Evolutionary conservation across 2,329 filamentous ascomycete species (phyloP).

Genomic region (Cordyceps pruinosa): DNA sequence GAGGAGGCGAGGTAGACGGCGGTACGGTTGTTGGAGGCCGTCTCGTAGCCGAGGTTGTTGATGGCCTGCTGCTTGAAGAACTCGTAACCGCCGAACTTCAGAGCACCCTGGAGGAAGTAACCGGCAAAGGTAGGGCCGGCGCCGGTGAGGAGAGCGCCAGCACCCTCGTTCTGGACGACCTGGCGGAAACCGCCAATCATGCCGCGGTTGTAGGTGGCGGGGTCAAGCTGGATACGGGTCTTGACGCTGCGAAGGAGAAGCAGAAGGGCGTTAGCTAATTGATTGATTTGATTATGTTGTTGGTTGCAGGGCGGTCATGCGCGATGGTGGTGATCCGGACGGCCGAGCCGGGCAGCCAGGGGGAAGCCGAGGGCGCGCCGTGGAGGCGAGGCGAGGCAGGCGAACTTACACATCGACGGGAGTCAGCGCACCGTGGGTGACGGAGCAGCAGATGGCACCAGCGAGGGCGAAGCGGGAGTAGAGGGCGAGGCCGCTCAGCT

Average conservation of each 20-base stretch:
- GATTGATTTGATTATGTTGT: neutral
- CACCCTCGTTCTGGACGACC: slow-evolving; percentile 70
- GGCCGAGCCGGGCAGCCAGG: neutral
- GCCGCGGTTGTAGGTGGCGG: slow-evolving; percentile 72
- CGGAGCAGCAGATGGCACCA: slow-evolving; percentile 93
- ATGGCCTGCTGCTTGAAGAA: slow-evolving; percentile 85
- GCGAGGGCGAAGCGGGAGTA: slow-evolving; percentile 97
- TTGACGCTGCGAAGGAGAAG: slow-evolving; percentile 58
- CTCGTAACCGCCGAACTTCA: slow-evolving; percentile 86
- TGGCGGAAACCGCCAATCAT: slow-evolving; percentile 74
- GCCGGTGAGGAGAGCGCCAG: slow-evolving; percentile 71
- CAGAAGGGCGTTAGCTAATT: slow-evolving; percentile 15
- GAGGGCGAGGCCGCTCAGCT: slow-evolving; percentile 54
- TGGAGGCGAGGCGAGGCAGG: neutral
- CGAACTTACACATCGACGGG: slow-evolving; percentile 96
- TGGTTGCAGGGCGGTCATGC: neutral
- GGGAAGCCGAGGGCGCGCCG: neutral
- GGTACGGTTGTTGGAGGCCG: slow-evolving; percentile 64
- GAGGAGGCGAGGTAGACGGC: slow-evolving; percentile 64
- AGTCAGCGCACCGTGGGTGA: slow-evolving; percentile 95
- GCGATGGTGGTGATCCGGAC: neutral
- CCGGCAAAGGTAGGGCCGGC: slow-evolving; percentile 72
- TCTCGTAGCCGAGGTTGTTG: slow-evolving; percentile 65
- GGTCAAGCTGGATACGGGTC: slow-evolving; percentile 83
- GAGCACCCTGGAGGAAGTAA: slow-evolving; percentile 81